Evolutionary conservation across 2,329 filamentous ascomycete species (phyloP).

Genomic region (Trichoderma lentiforme): DNA sequence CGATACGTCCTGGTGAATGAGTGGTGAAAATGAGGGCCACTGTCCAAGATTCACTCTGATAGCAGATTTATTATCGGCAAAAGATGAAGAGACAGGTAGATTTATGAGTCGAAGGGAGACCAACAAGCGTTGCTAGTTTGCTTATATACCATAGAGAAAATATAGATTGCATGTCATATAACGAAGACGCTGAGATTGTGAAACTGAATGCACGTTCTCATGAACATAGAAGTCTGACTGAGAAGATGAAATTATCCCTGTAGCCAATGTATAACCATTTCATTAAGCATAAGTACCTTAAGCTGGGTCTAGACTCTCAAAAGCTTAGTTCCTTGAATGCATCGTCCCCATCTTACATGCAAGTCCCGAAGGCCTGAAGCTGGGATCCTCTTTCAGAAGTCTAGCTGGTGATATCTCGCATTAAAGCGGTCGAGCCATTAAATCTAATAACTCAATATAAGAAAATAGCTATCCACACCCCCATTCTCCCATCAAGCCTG

Average conservation of each 20-base stretch:
- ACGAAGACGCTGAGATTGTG: neutral
- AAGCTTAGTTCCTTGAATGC: neutral
- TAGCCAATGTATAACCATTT: neutral
- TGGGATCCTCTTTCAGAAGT: neutral
- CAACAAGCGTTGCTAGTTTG: neutral
- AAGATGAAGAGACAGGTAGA: neutral
- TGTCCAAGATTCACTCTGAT: neutral
- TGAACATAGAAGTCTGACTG: neutral
- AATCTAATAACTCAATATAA: neutral
- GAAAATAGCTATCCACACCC: neutral
- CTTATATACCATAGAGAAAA: neutral
- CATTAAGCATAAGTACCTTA: neutral
- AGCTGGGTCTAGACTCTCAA: neutral
- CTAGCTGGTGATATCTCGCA: neutral
- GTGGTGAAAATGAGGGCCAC: neutral
- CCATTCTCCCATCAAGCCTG: neutral
- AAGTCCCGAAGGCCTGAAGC: neutral
- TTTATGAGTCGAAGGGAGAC: neutral
- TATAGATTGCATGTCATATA: neutral
- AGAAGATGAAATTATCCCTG: neutral
- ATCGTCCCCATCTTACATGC: neutral
- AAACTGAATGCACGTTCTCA: neutral
- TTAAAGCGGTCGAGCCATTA: neutral
- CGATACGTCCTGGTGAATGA: constrained; percentile 46
- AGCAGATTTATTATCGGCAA: neutral